Evolutionary conservation across 768 basidiomycete species (phyloP).

Genomic region (Leucosporidium yakuticum): DNA sequence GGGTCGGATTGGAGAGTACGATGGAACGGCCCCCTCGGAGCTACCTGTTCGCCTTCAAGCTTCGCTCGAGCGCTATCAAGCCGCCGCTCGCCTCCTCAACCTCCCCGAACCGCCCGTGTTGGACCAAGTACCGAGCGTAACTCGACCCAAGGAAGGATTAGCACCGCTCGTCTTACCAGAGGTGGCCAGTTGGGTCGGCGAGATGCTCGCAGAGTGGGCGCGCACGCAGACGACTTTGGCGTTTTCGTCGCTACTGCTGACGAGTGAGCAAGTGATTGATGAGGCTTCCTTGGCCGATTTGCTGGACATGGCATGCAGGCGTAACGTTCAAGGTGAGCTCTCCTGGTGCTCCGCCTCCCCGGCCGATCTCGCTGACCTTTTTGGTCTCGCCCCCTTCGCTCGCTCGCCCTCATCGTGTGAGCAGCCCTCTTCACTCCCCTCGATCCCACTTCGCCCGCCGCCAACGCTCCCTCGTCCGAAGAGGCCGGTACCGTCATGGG

Average conservation of each 20-base stretch:
- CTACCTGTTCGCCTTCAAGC: neutral
- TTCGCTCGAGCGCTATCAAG: conserved; percentile 2
- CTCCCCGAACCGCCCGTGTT: conserved; percentile 19
- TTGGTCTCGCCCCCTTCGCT: neutral
- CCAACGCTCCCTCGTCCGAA: neutral
- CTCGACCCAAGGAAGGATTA: conserved; percentile 15
- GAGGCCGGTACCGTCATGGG: conserved; percentile 28
- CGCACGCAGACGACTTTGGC: conserved; percentile 29
- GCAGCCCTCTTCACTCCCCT: conserved; percentile 35
- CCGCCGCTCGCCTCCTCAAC: conserved; percentile 16
- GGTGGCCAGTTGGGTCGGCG: conserved; percentile 15
- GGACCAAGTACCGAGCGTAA: conserved; percentile 20
- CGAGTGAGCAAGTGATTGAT: conserved; percentile 6
- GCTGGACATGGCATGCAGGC: conserved; percentile 23
- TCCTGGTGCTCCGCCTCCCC: neutral
- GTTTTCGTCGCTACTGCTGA: conserved; percentile 14
- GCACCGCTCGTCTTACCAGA: conserved; percentile 6
- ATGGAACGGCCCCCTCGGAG: conserved; percentile 4
- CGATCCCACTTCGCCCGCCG: conserved; percentile 11
- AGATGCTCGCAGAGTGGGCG: conserved; percentile 32
- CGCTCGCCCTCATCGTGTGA: too few relatives aligned
- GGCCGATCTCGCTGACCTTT: neutral
- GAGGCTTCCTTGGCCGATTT: conserved; percentile 25
- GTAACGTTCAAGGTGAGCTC: conserved; percentile 32
- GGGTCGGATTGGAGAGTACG: conserved; percentile 24